Conservation (phyloP, 2,329 filamentous ascomycete species). For the Xylaria sp. region DNA sequence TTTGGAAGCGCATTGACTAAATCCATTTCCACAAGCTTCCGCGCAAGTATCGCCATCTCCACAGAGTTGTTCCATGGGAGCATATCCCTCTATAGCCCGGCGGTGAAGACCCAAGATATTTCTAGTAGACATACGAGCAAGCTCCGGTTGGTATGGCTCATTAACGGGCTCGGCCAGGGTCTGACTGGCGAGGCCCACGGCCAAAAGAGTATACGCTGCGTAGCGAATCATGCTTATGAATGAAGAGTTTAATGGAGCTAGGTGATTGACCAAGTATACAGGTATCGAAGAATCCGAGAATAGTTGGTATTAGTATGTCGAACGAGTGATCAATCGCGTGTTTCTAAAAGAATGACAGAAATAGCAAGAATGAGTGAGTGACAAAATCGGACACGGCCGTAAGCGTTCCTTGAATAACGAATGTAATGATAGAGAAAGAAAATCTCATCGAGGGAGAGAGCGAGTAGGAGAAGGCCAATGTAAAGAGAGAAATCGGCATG, state of each 20-base stretch:
- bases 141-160: slow-evolving; percentile 43
- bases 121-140: slow-evolving; percentile 46
- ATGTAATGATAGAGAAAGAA: slow-evolving; percentile 20
- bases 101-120: slow-evolving; percentile 44
- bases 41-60: slow-evolving; percentile 46
- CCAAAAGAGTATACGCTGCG: slow-evolving; percentile 39
- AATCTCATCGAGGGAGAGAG: slow-evolving; percentile 5
- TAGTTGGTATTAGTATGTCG: not conserved
- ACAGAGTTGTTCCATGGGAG: slow-evolving; percentile 47
- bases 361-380: slow-evolving; percentile 9
- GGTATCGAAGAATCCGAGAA: slow-evolving; percentile 1
- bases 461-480: not conserved
- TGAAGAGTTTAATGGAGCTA: not conserved
- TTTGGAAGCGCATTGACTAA: slow-evolving; percentile 48
- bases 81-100: slow-evolving; percentile 43
- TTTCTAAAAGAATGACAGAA: slow-evolving; percentile 23
- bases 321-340: slow-evolving; percentile 25
- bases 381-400: not conserved
- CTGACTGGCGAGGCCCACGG: slow-evolving; percentile 43
- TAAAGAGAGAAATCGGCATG: slow-evolving; percentile 15
- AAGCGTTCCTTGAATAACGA: slow-evolving; percentile 8
- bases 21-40: slow-evolving; percentile 51
- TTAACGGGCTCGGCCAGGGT: slow-evolving; percentile 41
- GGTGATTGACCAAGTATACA: slow-evolving; percentile 7
- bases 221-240: slow-evolving; percentile 41